Evolutionary conservation across 352 stramenopile genomes (phyloP).

Genomic region (Thalassiosira livingstoniorum): DNA sequence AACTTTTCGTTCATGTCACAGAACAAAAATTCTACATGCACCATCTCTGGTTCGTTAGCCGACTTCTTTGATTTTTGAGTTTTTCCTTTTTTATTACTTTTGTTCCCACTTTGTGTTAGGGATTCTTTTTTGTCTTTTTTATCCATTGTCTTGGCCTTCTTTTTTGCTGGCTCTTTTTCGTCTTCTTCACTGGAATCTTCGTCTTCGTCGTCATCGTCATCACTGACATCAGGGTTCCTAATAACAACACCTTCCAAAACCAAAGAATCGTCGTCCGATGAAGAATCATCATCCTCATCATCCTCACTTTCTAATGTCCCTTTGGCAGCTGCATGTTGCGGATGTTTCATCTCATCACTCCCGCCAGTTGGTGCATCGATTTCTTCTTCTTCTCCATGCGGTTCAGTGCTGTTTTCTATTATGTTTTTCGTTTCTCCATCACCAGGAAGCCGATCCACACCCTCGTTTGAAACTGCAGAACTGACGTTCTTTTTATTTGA

Average conservation of each 20-base stretch:
- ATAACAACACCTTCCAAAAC: constrained; percentile 75
- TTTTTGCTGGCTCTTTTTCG: constrained; percentile 40
- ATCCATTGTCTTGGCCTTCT: constrained; percentile 47
- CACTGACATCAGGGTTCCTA: constrained; percentile 68
- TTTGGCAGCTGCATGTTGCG: too few species aligned
- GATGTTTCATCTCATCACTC: too few species aligned
- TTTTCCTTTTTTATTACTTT: constrained; percentile 45
- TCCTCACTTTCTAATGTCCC: too few species aligned
- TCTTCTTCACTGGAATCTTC: constrained; percentile 25
- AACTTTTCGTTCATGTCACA: constrained; percentile 82
- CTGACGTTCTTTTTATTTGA: too few species aligned
- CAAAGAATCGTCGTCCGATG: constrained; percentile 69
- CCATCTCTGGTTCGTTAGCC: constrained; percentile 63
- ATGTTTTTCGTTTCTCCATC: too few species aligned
- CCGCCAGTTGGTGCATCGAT: too few species aligned
- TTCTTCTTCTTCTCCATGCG: too few species aligned
- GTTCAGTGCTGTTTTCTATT: too few species aligned
- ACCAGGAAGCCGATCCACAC: too few species aligned
- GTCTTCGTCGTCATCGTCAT: constrained; percentile 58
- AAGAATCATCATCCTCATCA: constrained; percentile 26
- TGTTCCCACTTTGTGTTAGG: constrained; percentile 31
- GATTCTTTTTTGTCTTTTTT: constrained; percentile 24
- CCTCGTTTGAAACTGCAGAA: too few species aligned
- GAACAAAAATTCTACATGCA: constrained; percentile 83
- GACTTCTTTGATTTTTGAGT: constrained; percentile 55